These are phyloP conservation scores for Paspalum notatum DNA, from an alignment of 176 grass and related monocot species.

Conservation along the genomic window DNA sequence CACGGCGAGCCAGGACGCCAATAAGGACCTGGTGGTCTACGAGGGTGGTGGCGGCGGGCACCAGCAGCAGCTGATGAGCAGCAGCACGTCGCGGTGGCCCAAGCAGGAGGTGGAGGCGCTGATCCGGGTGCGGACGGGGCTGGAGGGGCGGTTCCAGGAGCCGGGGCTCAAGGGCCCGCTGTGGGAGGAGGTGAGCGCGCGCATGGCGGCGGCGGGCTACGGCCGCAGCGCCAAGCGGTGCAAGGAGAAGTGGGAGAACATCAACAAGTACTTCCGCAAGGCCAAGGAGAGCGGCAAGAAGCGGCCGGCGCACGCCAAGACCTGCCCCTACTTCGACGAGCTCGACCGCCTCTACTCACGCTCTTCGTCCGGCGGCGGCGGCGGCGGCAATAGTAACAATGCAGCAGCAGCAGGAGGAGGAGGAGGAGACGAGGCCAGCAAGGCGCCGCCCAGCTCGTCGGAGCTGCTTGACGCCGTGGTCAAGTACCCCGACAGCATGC, in stretches of 20 bases:
- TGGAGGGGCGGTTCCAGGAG: conserved; percentile 82
- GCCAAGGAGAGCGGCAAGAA: conserved; percentile 87
- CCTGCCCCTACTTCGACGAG: conserved; percentile 87
- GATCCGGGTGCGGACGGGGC: conserved; percentile 71
- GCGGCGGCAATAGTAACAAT: neutral
- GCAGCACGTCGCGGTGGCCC: conserved; percentile 79
- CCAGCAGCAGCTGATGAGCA: too few relatives aligned
- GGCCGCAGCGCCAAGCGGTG: conserved; percentile 77
- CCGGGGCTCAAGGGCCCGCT: conserved; percentile 89
- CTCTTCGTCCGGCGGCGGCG: neutral
- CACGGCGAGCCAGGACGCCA: conserved; percentile 34
- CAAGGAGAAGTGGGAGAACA: conserved; percentile 99
- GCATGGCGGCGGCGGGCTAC: conserved; percentile 77
- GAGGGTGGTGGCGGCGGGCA: too few relatives aligned
- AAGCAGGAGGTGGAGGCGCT: conserved; percentile 84
- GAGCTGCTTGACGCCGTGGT: conserved; percentile 84
- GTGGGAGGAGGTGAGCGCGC: conserved; percentile 92
- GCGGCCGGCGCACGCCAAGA: conserved; percentile 75
- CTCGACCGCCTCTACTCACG: conserved; percentile 86
- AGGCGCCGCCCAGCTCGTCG: conserved; percentile 52
- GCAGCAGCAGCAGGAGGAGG: too few relatives aligned
- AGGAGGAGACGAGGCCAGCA: neutral
- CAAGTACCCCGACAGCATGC: conserved; percentile 62
- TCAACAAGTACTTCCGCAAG: conserved; percentile 98
- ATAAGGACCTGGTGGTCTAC: conserved; percentile 43